phyloP scores from a whole-genome alignment of 2,329 filamentous ascomycete species.

The Fusarium staphyleae region DNA sequence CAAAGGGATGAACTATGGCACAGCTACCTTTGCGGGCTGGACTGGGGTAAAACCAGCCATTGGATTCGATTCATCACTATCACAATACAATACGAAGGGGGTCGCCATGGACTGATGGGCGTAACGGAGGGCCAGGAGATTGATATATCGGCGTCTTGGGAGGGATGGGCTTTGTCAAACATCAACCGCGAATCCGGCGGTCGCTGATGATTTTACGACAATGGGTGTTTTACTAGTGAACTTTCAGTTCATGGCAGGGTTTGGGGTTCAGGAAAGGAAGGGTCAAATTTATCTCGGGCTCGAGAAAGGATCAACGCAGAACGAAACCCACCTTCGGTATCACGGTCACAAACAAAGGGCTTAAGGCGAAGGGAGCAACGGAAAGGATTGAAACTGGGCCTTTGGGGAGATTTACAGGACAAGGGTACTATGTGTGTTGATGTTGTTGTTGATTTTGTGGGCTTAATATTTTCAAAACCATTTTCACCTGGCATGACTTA shows the following conservation, averaged over 20 bases:
- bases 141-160: slow-evolving; percentile 35
- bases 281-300: background rate
- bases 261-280: slow-evolving; percentile 11
- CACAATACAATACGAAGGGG: slow-evolving; percentile 24
- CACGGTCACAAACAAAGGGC: slow-evolving; percentile 12
- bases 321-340: slow-evolving; percentile 26
- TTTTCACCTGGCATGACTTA: slow-evolving; percentile 17
- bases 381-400: background rate
- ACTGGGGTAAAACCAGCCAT: background rate
- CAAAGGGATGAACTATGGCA: no score
- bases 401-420: no score
- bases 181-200: background rate
- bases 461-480: slow-evolving; percentile 20
- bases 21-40: background rate
- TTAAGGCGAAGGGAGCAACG: slow-evolving; percentile 13
- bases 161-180: slow-evolving; percentile 1
- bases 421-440: background rate
- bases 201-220: slow-evolving; percentile 1
- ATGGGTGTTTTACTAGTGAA: slow-evolving; percentile 18
- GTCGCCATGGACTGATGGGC: slow-evolving; percentile 26
- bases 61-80: slow-evolving; percentile 8
- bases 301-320: slow-evolving; percentile 30
- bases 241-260: slow-evolving; percentile 2
- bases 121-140: slow-evolving; percentile 21
- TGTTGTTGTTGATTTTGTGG: slow-evolving; percentile 10